These are phyloP conservation scores for Casaregolazyma suthepensis DNA, from an alignment of 1,139 yeast genomes.

Conservation along the genomic window DNA sequence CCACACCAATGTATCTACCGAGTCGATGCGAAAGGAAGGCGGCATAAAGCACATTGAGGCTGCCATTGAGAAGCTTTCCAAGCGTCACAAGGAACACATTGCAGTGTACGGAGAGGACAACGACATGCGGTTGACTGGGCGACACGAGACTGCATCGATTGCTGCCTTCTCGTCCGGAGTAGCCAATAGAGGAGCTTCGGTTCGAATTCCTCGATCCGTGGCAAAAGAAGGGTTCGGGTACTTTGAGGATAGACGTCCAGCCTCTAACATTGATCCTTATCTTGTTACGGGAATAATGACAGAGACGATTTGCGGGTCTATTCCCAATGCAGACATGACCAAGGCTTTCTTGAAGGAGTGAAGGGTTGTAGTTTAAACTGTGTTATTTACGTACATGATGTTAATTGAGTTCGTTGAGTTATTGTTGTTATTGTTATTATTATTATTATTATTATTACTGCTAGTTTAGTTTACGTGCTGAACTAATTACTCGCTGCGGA, in stretches of 20 bases:
- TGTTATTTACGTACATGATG: not conserved
- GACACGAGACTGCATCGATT: constrained; percentile 96
- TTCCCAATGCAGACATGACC: constrained; percentile 93
- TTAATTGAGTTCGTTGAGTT: not conserved
- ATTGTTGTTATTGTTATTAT: no score
- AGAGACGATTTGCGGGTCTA: constrained; percentile 93
- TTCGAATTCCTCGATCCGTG: constrained; percentile 97
- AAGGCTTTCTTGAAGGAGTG: constrained; percentile 21
- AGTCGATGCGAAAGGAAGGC: constrained; percentile 85
- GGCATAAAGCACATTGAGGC: constrained; percentile 92
- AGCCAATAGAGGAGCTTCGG: constrained; percentile 99
- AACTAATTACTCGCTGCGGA: no score
- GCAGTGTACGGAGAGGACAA: constrained; percentile 93
- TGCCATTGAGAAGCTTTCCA: constrained; percentile 88
- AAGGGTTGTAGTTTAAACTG: not conserved
- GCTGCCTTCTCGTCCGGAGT: constrained; percentile 91
- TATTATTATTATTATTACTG: no score
- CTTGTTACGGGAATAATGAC: constrained; percentile 97
- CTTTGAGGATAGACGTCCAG: constrained; percentile 99
- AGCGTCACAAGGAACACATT: constrained; percentile 96
- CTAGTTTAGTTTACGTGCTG: no score
- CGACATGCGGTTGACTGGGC: constrained; percentile 91
- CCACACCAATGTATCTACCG: constrained; percentile 97
- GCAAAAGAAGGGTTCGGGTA: constrained; percentile 97
- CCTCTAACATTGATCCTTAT: constrained; percentile 98